phyloP scores from a whole-genome alignment of 2,329 filamentous ascomycete species.

The Dothistroma pini region DNA sequence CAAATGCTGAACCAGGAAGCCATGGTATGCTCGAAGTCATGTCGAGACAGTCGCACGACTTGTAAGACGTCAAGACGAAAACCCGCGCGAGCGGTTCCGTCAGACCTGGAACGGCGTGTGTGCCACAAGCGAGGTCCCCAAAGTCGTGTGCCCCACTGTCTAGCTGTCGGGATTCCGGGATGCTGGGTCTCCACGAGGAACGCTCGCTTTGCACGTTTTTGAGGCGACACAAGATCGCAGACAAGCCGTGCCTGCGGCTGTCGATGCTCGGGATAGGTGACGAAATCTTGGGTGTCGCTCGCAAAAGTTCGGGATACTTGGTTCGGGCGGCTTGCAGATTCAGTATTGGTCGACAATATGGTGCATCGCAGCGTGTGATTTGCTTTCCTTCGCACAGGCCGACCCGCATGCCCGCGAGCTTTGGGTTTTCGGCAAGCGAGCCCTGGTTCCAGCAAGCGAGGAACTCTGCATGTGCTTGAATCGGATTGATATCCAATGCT shows the following conservation, averaged over 20 bases:
- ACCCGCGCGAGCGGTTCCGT: neutral
- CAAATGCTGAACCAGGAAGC: neutral
- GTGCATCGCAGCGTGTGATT: conserved; percentile 19
- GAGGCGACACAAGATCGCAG: conserved; percentile 2
- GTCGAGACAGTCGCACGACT: neutral
- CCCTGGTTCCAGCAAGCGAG: conserved; percentile 20
- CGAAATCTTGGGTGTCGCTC: conserved; percentile 2
- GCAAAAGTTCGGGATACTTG: conserved; percentile 3
- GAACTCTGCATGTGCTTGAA: conserved; percentile 1
- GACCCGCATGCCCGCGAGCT: neutral
- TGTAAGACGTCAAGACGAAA: neutral
- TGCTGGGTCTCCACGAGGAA: neutral
- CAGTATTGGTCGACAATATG: neutral
- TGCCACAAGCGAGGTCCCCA: neutral
- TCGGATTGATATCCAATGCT: conserved; percentile 1
- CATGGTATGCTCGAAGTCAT: neutral
- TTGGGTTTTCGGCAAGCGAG: conserved; percentile 5
- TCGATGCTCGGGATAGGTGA: neutral
- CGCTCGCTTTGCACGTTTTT: conserved; percentile 1
- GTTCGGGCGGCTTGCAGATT: conserved; percentile 4
- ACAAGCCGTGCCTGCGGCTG: neutral
- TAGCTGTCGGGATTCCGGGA: neutral
- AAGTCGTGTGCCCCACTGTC: neutral
- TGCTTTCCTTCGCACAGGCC: conserved; percentile 2
- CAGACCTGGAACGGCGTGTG: neutral